Conservation (phyloP, 1,284 basidiomycete species). For the Trametes pubescens region DNA sequence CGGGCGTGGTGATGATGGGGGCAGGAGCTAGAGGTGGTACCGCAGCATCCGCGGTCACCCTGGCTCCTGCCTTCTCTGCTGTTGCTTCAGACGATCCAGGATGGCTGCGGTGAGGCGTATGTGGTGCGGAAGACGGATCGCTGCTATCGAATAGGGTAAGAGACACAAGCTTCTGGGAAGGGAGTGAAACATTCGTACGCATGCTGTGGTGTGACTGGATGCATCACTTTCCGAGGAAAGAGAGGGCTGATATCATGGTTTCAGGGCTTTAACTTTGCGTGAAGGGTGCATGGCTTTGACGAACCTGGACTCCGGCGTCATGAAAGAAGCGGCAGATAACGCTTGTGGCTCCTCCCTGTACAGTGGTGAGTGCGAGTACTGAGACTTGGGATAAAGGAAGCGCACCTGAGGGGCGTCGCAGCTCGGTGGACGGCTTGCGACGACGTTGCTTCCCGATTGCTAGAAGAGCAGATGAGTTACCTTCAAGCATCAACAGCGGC, state of each 20-base stretch:
- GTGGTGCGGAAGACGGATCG: constrained; percentile 25
- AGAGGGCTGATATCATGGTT: constrained; percentile 33
- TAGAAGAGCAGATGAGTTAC: constrained; percentile 2
- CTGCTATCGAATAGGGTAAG: constrained; percentile 13
- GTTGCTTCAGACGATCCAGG: not conserved
- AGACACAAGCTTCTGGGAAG: not conserved
- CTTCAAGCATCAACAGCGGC: not conserved
- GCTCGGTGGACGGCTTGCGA: constrained; percentile 3
- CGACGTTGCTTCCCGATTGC: constrained; percentile 17
- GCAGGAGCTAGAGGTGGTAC: constrained; percentile 23
- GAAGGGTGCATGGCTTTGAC: constrained; percentile 15
- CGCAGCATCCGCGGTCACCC: constrained; percentile 8
- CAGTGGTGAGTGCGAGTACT: not conserved
- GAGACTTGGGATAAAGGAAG: not conserved
- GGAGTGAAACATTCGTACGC: constrained; percentile 22
- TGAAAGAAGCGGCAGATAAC: constrained; percentile 41
- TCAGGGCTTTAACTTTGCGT: constrained; percentile 6
- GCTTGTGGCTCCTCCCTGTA: constrained; percentile 21
- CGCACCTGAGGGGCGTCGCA: constrained; percentile 19
- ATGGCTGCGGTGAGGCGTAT: constrained; percentile 16
- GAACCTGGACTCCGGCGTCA: constrained; percentile 63
- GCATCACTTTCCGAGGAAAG: constrained; percentile 34
- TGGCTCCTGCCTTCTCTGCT: constrained; percentile 5
- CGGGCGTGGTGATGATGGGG: constrained; percentile 27
- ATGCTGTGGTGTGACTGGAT: constrained; percentile 23